A percentile compares a stretch with the other conserved stretches of the same genome.
phyloP scores from a whole-genome alignment of 1,284 basidiomycete genomes.

The Cryptococcus sp. region DNA sequence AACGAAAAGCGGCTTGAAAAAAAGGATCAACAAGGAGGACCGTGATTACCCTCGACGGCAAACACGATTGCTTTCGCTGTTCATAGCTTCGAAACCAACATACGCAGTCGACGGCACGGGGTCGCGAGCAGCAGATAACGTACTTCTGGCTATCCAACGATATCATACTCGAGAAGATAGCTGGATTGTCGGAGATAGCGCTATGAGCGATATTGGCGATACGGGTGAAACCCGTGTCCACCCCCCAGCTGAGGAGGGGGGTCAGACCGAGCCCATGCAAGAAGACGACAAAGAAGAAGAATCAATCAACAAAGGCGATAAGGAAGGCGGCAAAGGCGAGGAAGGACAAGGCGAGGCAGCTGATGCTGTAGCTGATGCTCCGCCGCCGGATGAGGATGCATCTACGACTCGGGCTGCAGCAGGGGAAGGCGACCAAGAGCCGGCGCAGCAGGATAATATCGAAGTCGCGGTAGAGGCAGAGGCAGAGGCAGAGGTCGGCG shows the following conservation, averaged over 20 bases:
- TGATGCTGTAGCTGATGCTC: neutral
- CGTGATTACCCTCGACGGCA: too few relatives aligned
- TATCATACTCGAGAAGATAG: slow-evolving; percentile 12
- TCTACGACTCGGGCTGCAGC: neutral
- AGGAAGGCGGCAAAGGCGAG: neutral
- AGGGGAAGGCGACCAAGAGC: neutral
- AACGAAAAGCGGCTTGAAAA: too few relatives aligned
- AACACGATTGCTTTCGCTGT: too few relatives aligned
- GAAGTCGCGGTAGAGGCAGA: neutral
- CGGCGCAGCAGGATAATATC: neutral
- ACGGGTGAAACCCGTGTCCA: slow-evolving; percentile 28
- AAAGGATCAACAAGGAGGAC: too few relatives aligned
- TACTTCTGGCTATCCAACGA: slow-evolving; percentile 12
- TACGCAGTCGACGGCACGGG: too few relatives aligned
- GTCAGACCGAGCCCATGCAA: neutral
- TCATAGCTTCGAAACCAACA: too few relatives aligned
- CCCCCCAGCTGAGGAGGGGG: slow-evolving; percentile 12
- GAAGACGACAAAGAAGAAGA: neutral
- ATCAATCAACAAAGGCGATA: neutral
- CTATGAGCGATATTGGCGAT: slow-evolving; percentile 41
- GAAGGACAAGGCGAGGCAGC: neutral
- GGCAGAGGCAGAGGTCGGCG: neutral
- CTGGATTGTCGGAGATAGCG: slow-evolving; percentile 28
- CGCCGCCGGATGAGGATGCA: neutral
- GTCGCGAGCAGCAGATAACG: neutral